phyloP scores from a whole-genome alignment of 148 eudicot genomes.

The Mesembryanthemum crystallinum region DNA sequence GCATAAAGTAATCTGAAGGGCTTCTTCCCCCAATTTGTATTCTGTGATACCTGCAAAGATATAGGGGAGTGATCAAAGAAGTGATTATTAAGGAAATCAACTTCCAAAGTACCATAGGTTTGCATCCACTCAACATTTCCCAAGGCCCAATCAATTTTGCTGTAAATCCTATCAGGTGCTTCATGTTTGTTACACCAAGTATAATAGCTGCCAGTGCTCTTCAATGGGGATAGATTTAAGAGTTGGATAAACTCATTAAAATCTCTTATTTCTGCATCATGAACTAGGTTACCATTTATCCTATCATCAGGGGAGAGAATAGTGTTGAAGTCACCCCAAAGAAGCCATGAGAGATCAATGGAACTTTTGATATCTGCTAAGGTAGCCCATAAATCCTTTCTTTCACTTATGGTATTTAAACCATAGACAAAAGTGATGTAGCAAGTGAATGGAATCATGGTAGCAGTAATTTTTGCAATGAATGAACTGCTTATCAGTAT shows the following conservation, averaged over 20 bases:
- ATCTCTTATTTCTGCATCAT: not conserved
- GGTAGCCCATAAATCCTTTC: not conserved
- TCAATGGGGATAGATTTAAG: not conserved
- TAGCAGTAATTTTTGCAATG: not conserved
- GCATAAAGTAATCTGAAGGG: no score
- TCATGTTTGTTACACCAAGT: not conserved
- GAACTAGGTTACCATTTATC: not conserved
- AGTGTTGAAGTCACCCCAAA: not conserved
- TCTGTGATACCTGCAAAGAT: no score
- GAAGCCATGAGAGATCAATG: not conserved
- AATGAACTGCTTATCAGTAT: not conserved
- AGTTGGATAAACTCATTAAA: not conserved
- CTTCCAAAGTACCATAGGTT: not conserved
- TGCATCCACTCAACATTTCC: not conserved
- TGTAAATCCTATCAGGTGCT: not conserved
- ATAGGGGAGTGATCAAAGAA: not conserved
- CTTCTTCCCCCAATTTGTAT: no score
- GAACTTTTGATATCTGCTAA: not conserved
- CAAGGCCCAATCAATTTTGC: not conserved
- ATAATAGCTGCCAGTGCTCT: not conserved
- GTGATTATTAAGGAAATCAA: not conserved
- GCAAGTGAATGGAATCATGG: not conserved
- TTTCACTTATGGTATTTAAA: not conserved
- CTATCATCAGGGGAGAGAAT: not conserved
- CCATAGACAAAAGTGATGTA: not conserved